Evolutionary conservation across 192 early-diverging fungal genomes (phyloP), one percentile per base, ranked within the genome.

Genomic region (Podila horticola): DNA sequence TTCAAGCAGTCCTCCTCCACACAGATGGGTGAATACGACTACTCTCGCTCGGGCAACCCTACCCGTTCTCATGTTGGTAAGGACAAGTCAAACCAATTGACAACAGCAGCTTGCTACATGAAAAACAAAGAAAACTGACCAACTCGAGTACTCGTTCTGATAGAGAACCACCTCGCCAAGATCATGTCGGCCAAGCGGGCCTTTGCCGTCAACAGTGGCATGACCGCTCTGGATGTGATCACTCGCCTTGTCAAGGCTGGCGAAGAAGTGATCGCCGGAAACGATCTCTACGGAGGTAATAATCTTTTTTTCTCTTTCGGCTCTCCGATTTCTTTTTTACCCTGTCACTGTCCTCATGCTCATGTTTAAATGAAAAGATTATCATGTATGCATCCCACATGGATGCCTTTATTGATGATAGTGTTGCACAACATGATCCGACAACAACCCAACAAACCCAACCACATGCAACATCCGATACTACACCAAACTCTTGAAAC

Each of bases 11-110:
- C 75, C n/a, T 82, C 86, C 24, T 95, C 93, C 8, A 88, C 88
- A 22, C 94, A 93, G 49, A 91, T 90, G 72, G 97, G 95, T 17
- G 94, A 96, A 62, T 99, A 95, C 77, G 97, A 99, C 86, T 99
- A 99, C 83, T 92, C 95, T 51, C 89, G 97, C 58, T 94, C 92
- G n/a, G 97, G 97, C 17, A 99, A 99, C 84, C 97, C 97, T 7
- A 99, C 97, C n/a, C 87, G 97, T 17, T 93, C 95, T n/a, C 91
- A 92, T 51, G 85, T 98, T 36, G 95, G 93, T 88, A 89, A 82
- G 60, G 22, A 28, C 0, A 49, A 19, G 12, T 1, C 8, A 17
- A 11, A 12, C 59, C 31, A 12, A 33, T 41, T 29, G 4, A 13
- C 34, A 10, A 36, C 11, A 6, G 2, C 34, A 10, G 1, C 34